Evolutionary conservation across 768 basidiomycete genomes (phyloP).

Genomic region (Tricholoma hemisulphureum): DNA sequence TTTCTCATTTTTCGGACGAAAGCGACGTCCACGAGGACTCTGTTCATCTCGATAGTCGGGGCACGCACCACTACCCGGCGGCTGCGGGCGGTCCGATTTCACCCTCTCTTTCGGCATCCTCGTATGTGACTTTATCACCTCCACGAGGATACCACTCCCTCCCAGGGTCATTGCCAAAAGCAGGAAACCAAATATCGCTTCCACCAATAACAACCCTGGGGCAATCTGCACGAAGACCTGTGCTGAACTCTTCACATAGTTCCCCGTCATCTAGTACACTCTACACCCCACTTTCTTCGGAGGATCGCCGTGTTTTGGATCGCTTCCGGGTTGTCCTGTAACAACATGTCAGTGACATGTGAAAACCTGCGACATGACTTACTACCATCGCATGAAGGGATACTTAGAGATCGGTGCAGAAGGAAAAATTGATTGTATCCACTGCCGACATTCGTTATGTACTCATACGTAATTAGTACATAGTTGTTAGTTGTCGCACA

Average conservation of each 20-base stretch:
- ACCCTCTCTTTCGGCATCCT: constrained; percentile 15
- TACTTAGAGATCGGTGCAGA: too few relatives aligned
- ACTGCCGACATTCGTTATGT: too few relatives aligned
- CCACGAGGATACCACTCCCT: constrained; percentile 11
- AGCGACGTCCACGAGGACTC: constrained; percentile 39
- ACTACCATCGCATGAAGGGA: too few relatives aligned
- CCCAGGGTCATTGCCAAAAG: constrained; percentile 6
- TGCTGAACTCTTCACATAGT: constrained; percentile 12
- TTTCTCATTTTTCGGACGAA: constrained; percentile 47
- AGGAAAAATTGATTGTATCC: too few relatives aligned
- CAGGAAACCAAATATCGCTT: constrained; percentile 12
- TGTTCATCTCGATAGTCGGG: constrained; percentile 15
- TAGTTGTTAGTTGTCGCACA: too few relatives aligned
- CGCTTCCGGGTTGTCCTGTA: constrained; percentile 55
- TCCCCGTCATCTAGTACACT: neutral
- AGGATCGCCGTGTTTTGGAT: constrained; percentile 58
- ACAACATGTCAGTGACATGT: too few relatives aligned
- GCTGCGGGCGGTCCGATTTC: constrained; percentile 9
- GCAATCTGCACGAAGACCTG: constrained; percentile 4
- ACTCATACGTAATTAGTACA: too few relatives aligned
- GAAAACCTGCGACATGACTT: too few relatives aligned
- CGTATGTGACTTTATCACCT: constrained; percentile 12
- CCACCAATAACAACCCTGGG: constrained; percentile 17
- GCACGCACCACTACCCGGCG: constrained; percentile 18
- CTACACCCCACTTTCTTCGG: constrained; percentile 48